A percentile compares a stretch with the other conserved stretches of the same genome.
Evolutionary conservation across 2,329 filamentous ascomycete genomes (phyloP).

Genomic region (Microcyclospora tardicrescens): DNA sequence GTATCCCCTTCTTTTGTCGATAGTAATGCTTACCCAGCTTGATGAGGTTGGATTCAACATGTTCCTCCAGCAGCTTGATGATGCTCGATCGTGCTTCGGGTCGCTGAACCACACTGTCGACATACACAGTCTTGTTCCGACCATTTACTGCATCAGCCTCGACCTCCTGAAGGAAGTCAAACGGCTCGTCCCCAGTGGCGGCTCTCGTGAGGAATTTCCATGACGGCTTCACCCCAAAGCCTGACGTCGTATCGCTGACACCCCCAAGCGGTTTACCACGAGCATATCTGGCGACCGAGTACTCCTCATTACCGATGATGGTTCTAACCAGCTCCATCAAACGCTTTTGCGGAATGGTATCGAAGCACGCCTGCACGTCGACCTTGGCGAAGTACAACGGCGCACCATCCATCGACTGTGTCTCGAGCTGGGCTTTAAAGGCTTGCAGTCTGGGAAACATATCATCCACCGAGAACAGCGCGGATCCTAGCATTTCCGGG

Average conservation of each 20-base stretch:
- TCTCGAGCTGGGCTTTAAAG: constrained; percentile 46
- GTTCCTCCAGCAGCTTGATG: constrained; percentile 58
- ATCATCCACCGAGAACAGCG: constrained; percentile 69
- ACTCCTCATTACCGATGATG: constrained; percentile 46
- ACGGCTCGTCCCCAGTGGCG: constrained; percentile 14
- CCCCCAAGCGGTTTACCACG: constrained; percentile 47
- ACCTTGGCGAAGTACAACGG: constrained; percentile 79
- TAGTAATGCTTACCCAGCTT: constrained; percentile 82
- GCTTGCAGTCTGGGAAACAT: constrained; percentile 59
- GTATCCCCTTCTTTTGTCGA: constrained; percentile 76
- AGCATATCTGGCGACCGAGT: constrained; percentile 60
- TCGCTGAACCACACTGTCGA: constrained; percentile 52
- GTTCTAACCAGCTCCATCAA: constrained; percentile 53
- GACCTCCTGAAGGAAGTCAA: constrained; percentile 21
- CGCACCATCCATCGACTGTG: constrained; percentile 21
- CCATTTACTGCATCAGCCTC: constrained; percentile 12
- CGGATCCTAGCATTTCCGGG: constrained; percentile 56
- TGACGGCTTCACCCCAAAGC: constrained; percentile 22
- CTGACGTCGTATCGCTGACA: constrained; percentile 21
- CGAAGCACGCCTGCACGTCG: constrained; percentile 85
- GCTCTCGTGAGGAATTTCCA: constrained; percentile 32
- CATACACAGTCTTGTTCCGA: constrained; percentile 58
- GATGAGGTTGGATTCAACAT: constrained; percentile 75
- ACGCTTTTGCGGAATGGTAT: constrained; percentile 76
- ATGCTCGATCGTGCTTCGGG: constrained; percentile 46